Evolutionary conservation across 2,329 filamentous ascomycete species (phyloP).

Genomic region (Capronia americana): DNA sequence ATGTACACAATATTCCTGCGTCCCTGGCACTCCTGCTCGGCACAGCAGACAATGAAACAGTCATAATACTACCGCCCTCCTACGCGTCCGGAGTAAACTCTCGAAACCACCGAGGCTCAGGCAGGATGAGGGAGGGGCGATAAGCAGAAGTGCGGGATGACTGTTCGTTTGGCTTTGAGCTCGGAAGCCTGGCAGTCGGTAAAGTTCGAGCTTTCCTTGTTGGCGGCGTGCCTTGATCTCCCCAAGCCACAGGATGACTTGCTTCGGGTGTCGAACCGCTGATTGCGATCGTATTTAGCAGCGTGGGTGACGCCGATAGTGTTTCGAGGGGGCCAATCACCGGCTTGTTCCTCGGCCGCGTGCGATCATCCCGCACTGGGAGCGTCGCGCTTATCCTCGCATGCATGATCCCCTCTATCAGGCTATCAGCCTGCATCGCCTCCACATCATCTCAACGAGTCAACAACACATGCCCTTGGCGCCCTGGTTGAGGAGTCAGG

Average conservation of each 20-base stretch:
- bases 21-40: neutral
- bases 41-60: neutral
- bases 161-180: constrained; percentile 1
- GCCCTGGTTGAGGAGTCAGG: constrained; percentile 7
- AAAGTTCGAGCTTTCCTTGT: neutral
- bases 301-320: constrained; percentile 12
- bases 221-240: constrained; percentile 3
- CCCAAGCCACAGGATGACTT: constrained; percentile 20
- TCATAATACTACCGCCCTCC: neutral
- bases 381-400: constrained; percentile 3
- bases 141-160: constrained; percentile 4
- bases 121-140: neutral
- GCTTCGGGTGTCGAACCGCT: constrained; percentile 15
- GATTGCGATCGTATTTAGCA: constrained; percentile 20
- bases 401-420: constrained; percentile 17
- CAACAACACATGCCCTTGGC: constrained; percentile 3
- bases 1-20: neutral
- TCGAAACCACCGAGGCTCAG: neutral
- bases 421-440: constrained; percentile 1
- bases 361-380: constrained; percentile 13
- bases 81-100: neutral
- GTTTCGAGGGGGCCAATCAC: constrained; percentile 20
- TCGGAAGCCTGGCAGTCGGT: constrained; percentile 1
- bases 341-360: constrained; percentile 21
- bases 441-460: constrained; percentile 15